Percentiles rank a stretch among this genome's conserved stretches.
Conservation (phyloP, 106 monocot species). For the Cymbidium sinense region DNA sequence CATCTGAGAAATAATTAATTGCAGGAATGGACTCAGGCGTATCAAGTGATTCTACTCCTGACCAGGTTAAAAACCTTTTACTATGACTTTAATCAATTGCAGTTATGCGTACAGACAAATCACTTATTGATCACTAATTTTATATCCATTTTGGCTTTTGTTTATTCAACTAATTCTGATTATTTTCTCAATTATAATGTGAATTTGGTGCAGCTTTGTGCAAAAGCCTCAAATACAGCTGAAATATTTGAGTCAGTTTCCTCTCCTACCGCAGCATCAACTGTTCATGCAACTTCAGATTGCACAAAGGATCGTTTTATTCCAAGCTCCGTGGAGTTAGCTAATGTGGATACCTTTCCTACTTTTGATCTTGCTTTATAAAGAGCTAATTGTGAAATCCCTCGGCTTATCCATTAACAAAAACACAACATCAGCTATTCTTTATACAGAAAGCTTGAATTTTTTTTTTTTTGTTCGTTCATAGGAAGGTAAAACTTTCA, state of each 20-base stretch:
- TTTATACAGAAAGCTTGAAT: too few species aligned
- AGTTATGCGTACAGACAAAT: not conserved
- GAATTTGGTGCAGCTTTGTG: not conserved
- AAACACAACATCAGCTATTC: too few species aligned
- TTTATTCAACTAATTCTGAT: not conserved
- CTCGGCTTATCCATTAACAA: too few species aligned
- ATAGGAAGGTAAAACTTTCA: too few species aligned
- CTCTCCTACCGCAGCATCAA: not conserved
- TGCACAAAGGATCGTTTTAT: not conserved
- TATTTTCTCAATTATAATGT: not conserved
- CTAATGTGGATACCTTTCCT: not conserved
- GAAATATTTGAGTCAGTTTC: not conserved
- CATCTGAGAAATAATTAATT: not conserved
- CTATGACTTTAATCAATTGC: not conserved
- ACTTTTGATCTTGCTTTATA: constrained; percentile 5
- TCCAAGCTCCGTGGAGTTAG: not conserved
- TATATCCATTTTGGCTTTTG: not conserved
- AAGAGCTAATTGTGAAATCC: not conserved
- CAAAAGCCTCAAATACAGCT: not conserved
- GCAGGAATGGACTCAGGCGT: not conserved
- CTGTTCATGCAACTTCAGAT: constrained; percentile 2
- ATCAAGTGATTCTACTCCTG: not conserved
- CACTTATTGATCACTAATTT: not conserved
- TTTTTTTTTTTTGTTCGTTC: too few species aligned
- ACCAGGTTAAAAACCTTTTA: not conserved